phyloP scores from a whole-genome alignment of 225 moss, liverwort and hornwort species.

The Physcomitrium patens region DNA sequence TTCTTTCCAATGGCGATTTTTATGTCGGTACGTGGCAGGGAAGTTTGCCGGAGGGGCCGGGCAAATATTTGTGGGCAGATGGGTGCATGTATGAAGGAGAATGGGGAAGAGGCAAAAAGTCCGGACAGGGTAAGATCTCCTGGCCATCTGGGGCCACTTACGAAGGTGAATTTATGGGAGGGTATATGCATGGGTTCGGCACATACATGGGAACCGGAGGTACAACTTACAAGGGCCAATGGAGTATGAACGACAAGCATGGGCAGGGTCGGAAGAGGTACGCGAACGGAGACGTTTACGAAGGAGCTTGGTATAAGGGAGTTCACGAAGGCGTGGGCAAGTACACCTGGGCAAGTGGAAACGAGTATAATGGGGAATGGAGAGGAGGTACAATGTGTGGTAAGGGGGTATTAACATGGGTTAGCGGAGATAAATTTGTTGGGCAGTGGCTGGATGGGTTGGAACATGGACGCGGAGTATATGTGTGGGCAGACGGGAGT shows the following conservation, averaged over 20 bases:
- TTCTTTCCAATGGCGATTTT: slow-evolving; percentile 95
- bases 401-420: slow-evolving; percentile 85
- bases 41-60: slow-evolving; percentile 89
- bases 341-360: slow-evolving; percentile 88
- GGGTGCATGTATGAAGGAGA: slow-evolving; percentile 99
- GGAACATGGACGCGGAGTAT: slow-evolving; percentile 94
- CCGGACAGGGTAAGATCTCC: slow-evolving; percentile 97
- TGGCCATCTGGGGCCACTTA: slow-evolving; percentile 99
- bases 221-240: slow-evolving; percentile 92
- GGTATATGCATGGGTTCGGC: slow-evolving; percentile 96
- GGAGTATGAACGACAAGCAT: slow-evolving; percentile 99
- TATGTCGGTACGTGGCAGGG: slow-evolving; percentile 99
- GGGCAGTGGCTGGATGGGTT: slow-evolving; percentile 98
- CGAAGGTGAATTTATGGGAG: slow-evolving; percentile 95
- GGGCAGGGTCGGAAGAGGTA: slow-evolving; percentile 90
- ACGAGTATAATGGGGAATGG: slow-evolving; percentile 96
- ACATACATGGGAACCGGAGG: slow-evolving; percentile 95
- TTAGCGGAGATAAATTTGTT: slow-evolving; percentile 86
- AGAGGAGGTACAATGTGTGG: slow-evolving; percentile 91
- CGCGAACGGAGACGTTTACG: slow-evolving; percentile 93
- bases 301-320: slow-evolving; percentile 93
- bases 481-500: slow-evolving; percentile 81
- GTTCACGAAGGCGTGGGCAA: slow-evolving; percentile 88
- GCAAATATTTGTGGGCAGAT: slow-evolving; percentile 98
- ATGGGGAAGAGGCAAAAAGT: slow-evolving; percentile 97